Conservation (phyloP, 1,139 yeast genomes). For the Candida tetrigidarum region DNA sequence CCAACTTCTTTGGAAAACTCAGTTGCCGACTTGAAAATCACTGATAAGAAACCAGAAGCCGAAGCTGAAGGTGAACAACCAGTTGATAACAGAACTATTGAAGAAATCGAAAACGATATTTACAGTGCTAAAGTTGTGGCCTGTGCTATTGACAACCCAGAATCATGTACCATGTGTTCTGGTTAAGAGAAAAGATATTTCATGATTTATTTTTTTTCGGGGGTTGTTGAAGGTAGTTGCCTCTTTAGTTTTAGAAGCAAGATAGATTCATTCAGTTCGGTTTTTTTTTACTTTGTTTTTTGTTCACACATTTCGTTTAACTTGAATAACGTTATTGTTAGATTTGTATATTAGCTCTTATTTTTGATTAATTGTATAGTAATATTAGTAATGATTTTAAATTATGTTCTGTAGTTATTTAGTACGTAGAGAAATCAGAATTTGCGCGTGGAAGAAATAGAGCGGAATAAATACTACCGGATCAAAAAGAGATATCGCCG, state of each 20-base stretch:
- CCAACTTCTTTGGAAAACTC: slow-evolving; percentile 55
- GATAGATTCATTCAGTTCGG: slow-evolving; percentile 5
- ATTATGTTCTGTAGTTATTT: neutral
- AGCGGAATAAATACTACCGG: no score
- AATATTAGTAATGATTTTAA: neutral
- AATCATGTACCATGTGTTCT: slow-evolving; percentile 98
- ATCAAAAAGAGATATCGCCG: no score
- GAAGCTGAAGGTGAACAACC: slow-evolving; percentile 22
- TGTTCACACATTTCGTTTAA: neutral
- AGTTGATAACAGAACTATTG: slow-evolving; percentile 19
- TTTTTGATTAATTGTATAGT: slow-evolving; percentile 3
- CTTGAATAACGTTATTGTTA: neutral
- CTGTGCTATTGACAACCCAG: slow-evolving; percentile 96
- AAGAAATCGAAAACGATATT: slow-evolving; percentile 59
- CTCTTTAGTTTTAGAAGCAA: neutral
- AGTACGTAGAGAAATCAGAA: neutral
- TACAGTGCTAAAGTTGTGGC: slow-evolving; percentile 93
- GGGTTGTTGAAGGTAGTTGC: neutral
- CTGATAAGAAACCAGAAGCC: slow-evolving; percentile 20
- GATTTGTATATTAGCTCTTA: slow-evolving; percentile 7
- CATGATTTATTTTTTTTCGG: neutral
- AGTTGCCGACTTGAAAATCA: slow-evolving; percentile 47
- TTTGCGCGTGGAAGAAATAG: no score
- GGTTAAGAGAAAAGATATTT: no score
- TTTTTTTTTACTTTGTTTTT: slow-evolving; percentile 2